Percentiles rank a stretch among this genome's conserved stretches.
Evolutionary conservation across 306 rosid genomes (phyloP).

Genomic region (Herpetospermum pedunculosum): DNA sequence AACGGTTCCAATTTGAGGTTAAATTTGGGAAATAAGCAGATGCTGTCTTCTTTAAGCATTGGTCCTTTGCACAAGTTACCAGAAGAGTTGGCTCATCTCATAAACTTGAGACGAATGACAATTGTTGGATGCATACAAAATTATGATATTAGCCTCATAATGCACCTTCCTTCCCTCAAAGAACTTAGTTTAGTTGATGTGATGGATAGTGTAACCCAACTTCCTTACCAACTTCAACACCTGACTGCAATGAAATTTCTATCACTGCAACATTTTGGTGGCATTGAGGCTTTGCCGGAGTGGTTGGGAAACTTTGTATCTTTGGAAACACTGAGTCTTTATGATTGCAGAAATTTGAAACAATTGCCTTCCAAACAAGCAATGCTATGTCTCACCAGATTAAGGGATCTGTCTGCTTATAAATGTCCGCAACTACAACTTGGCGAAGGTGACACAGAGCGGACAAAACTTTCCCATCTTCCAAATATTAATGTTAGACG

Average conservation of each 20-base stretch:
- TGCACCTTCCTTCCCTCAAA: background rate
- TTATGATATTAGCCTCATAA: background rate
- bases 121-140: background rate
- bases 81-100: background rate
- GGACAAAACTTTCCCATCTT: background rate
- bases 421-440: background rate
- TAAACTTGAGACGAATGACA: background rate
- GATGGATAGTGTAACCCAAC: background rate
- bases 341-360: background rate
- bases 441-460: background rate
- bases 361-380: background rate
- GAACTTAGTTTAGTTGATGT: background rate
- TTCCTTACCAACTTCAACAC: background rate
- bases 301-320: background rate
- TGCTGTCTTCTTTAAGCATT: background rate
- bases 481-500: no score
- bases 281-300: background rate
- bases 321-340: background rate
- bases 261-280: background rate
- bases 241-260: background rate
- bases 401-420: rapidly evolving
- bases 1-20: background rate
- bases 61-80: background rate
- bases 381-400: background rate
- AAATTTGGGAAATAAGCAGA: background rate